Evolutionary conservation across 139 green algal genomes (phyloP), one percentile per base, ranked within the genome.

Genomic region (Chlorella sorokiniana): DNA sequence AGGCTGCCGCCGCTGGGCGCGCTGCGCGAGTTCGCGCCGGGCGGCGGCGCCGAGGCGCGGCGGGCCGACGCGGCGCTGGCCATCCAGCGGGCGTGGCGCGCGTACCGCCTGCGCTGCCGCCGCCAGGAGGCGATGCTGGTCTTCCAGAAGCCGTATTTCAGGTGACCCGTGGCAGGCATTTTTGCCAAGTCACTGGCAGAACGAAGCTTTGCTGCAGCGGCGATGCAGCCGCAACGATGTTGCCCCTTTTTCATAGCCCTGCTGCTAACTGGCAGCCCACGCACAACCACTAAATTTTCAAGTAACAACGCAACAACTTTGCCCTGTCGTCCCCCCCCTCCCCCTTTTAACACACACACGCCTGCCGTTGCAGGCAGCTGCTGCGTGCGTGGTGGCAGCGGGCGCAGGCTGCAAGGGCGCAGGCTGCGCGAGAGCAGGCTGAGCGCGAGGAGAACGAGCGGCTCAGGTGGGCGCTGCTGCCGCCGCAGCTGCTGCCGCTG

Each of bases 11-110:
- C 11, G 14, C 42, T 81, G 59, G 62, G 11, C 2, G 61, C 69
- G 9, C 45, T 81, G 40, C 76, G 73, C 61, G 62, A 81, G 62
- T 73, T 48, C 44, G 38, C n/a, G 6, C 61, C 76, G 0, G 40
- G 31, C 29, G 61, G 18, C 25, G 44, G 44, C n/a, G 23, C 40
- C 14, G 76, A 73, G 31, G 25, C 41, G 76, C 41, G 41, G 0
- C 41, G 31, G 10, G 42, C 41, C 18, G 33, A 31, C 14, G 76
- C 76, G 2, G 61, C 62, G 3, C 41, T 65, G 62, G 44, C 45
- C 5, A 81, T 81, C 42, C 42, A 38, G 76, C 41, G 48, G 38
- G 2, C 4, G 29, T 81, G 75, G 59, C 29, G 59, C 27, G 31
- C 22, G 38, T 11, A 33, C 38, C 29, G 4, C 16, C 33, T 42